Evolutionary conservation across 176 grass and related monocot species (phyloP), one percentile per base, ranked within the genome.

Genomic region (Bonia amplexicaulis): DNA sequence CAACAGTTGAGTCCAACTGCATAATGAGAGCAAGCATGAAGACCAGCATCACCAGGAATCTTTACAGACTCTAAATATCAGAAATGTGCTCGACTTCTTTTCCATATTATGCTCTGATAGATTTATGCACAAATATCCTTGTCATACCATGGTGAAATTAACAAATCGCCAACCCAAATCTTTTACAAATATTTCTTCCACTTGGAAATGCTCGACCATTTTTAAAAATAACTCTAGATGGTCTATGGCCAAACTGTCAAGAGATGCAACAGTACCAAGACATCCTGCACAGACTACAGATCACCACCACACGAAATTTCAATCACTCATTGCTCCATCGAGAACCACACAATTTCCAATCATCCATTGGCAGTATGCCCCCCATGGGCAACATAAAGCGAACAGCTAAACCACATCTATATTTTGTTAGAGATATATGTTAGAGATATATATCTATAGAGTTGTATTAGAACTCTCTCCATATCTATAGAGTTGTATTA

Each of bases 1-100:
- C 79, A 71, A 94, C 87, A 19, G 73, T 94, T 14, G 95, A 94
- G 39, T 88, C 91, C 74, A 90, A 49, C 95, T 94, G 67, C 83
- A 79, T 77, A 55, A 88, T 37, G 69, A 85, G 23, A 87, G 51
- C 12, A 73, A 75, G 23, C 53, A 64, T 8, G 15, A 23, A 53
- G 4, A 68, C 42, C 0, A 3, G 44, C 6, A 70, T 69, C 62
- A 27, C 15, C 48, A 62, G 11, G 31, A 66, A 66, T 23, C 7
- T 9, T 3, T 23, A n/a, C 5, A 66, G 55, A 42, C 12, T 29
- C 1, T 42, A 45, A 26, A 9, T 2, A 46, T 58, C 6, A 35
- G 17, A 6, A 23, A 41, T 61, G 47, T 19, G 0, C 20, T 57
- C 0, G 6, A 55, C 13, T 37, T 37, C 12, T 47, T 62, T 26